Conservation (phyloP, 2,329 filamentous ascomycete species). For the Fusarium nygamai region DNA sequence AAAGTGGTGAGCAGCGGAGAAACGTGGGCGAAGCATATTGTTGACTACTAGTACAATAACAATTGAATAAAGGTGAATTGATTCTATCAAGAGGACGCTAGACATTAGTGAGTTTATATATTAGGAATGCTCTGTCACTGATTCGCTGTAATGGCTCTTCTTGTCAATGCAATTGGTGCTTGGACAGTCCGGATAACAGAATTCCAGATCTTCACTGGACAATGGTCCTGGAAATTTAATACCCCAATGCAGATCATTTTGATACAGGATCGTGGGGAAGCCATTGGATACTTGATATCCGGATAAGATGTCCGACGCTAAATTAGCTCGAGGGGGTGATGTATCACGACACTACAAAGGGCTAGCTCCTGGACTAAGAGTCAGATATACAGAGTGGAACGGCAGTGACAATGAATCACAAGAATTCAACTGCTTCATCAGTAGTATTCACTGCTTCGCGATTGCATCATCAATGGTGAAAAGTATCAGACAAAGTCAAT, state of each 20-base stretch:
- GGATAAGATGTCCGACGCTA: neutral
- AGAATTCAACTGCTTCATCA: no score
- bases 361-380: neutral
- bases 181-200: neutral
- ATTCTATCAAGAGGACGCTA: no score
- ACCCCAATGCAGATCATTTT: neutral
- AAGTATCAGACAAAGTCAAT: no score
- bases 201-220: neutral
- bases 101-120: neutral
- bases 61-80: neutral
- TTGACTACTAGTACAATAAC: rapidly evolving
- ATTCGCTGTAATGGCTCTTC: neutral
- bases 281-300: neutral
- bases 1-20: neutral
- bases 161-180: rapidly evolving
- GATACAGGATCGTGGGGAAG: neutral
- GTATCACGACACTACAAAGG: no score
- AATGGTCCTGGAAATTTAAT: neutral
- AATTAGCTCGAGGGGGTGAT: neutral
- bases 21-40: neutral
- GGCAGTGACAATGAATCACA: no score
- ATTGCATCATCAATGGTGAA: rapidly evolving
- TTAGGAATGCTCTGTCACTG: neutral
- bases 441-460: rapidly evolving
- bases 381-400: rapidly evolving